Base-by-base conservation (phyloP, 2,329 filamentous ascomycete genomes). In the Alternaria gansuensis region DNA sequence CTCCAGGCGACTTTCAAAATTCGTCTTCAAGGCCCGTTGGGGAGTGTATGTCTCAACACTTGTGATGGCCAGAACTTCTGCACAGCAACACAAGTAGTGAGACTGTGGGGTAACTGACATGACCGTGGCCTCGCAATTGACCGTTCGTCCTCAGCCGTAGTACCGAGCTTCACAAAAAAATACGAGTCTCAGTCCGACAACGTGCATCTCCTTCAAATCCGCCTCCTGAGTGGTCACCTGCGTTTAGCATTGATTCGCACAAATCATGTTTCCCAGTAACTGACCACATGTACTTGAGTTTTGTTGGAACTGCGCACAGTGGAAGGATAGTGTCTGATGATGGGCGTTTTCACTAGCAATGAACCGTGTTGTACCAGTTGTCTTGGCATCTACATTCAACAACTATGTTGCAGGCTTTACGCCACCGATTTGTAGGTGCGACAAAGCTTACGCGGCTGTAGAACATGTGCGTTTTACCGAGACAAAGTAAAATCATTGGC, bases 391-490 rank as follows among this genome's bases (percentile, higher is more conserved):
- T 11, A 29, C 33, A 29, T 48, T 13, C 13, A 49, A 41, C 13
- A 23, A 26, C 11, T 26, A n/a, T 10, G 29, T 17, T 2, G 5
- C 5, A 36, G 40, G 31, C 40, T 44, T 43, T n/a, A 39, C 53
- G 40, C 49, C 52, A 51, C 34, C 21, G 23, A 31, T 4, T 21
- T 4, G 24, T 40, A 24, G 4, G 49, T 53, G 41, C 31, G 24
- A 57, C 49, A 11, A 24, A 41, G 10, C 44, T 31, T 58, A 52
- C 29, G n/a, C 34, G 17, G 23, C 14, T 24, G 41, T 55, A 17
- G 9, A 21, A 62, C 51, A 36, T 44, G 11, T 17, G 11, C 4
- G 26, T 23, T 54, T 54, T 28, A 10, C 34, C 24, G 46, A 45
- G 31, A 40, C 43, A 40, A 14, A 24, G 7, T 24, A n/a, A 24